A percentile compares a stretch with the other conserved stretches of the same genome.
phyloP scores from a whole-genome alignment of 345 rosid species.

The Citrus inodora region DNA sequence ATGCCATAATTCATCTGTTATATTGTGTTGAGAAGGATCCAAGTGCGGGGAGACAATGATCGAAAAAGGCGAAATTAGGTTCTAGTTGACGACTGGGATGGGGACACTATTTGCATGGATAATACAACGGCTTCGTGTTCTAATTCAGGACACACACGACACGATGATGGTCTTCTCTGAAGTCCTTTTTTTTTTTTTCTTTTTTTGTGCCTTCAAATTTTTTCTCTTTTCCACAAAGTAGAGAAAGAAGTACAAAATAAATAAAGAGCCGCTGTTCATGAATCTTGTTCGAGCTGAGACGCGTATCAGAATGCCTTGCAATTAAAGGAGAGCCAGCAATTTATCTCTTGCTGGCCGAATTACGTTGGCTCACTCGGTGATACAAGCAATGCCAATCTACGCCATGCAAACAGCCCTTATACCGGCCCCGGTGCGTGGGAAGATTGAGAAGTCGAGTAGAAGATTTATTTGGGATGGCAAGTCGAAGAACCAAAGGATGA shows the following conservation, averaged over 20 bases:
- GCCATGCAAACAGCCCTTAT: too few relatives aligned
- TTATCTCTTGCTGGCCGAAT: too few relatives aligned
- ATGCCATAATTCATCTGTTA: background rate
- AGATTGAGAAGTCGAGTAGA: too few relatives aligned
- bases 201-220: background rate
- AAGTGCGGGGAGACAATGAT: too few relatives aligned
- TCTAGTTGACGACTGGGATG: background rate
- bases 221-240: background rate
- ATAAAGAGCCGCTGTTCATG: background rate
- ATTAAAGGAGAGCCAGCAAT: background rate
- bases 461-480: too few relatives aligned
- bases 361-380: too few relatives aligned
- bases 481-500: too few relatives aligned
- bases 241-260: background rate
- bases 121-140: slow-evolving; percentile 40
- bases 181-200: too few relatives aligned
- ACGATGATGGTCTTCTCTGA: background rate
- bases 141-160: slow-evolving; percentile 32
- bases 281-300: background rate
- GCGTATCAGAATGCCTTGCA: too few relatives aligned
- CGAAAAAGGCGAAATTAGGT: background rate
- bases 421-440: too few relatives aligned
- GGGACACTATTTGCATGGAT: slow-evolving; percentile 38
- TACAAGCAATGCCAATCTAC: too few relatives aligned
- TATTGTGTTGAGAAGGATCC: background rate